Evolutionary conservation across 495 filamentous ascomycete genomes (phyloP), one percentile per base, ranked within the genome.

Genomic region (Neurospora africana): DNA sequence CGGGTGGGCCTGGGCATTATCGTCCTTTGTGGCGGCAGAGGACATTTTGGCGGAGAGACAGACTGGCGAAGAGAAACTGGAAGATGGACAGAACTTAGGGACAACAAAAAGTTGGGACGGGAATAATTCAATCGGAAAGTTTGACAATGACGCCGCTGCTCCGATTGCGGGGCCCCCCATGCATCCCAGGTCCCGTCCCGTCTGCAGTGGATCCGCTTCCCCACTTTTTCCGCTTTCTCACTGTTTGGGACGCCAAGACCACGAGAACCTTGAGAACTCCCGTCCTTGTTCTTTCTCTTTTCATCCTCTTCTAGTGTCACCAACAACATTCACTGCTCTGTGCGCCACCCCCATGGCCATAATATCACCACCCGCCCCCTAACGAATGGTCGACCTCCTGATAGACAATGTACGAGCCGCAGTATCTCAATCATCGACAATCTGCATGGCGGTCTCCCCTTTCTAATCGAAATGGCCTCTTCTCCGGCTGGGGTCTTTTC

Each of bases 21-120:
- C 78, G 13, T 80, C 77, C 71, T 77, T 78, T 44, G 74, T 53
- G 17, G 75, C 13, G 17, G 78, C 41, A 17, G 81, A 71, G 37
- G 79, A 75, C 80, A 82, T 82, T 53, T 30, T 73, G 36, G 36
- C 30, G 23, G 2, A 15, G 53, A 11, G 13, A 61, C 11, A 33
- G 47, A 61, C 47, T 2, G 53, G 17, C 13, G 47, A 58, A 58
- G 13, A 30, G 11, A 30, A 5, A 33, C 15, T 30, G 53, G 53
- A 27, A 6, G 23, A 58, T 27, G 47, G 47, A 27, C 47, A 27
- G 47, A 27, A 33, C 2, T 27, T 65, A 7, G 36, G 23, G 47
- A 65, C 53, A 4, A 33, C 5, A 33, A 33, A 47, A 58, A 33
- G 27, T 65, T 23, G 44, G 47, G 40, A 41, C 43, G 43, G 47